phyloP scores from a whole-genome alignment of 768 basidiomycete species.

The Phlebiopsis flavidoalba region DNA sequence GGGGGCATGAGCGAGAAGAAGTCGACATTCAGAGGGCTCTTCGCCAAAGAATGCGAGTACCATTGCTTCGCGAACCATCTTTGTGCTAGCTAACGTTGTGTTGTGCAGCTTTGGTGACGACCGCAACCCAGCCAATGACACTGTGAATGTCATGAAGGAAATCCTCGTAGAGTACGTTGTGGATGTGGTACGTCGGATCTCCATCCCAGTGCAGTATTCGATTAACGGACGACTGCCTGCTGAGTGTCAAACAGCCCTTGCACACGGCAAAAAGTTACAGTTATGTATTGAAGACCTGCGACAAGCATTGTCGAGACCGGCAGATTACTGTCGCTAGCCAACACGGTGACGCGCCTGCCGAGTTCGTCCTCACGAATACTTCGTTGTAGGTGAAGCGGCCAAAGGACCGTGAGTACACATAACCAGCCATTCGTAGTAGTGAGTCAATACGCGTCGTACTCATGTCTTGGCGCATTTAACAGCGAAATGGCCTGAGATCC shows the following conservation, averaged over 20 bases:
- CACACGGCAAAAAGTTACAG: constrained; percentile 64
- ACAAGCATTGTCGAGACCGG: constrained; percentile 71
- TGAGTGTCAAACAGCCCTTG: constrained; percentile 76
- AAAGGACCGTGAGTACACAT: constrained; percentile 14
- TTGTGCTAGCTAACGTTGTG: constrained; percentile 6
- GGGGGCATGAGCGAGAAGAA: constrained; percentile 56
- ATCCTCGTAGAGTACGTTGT: constrained; percentile 87
- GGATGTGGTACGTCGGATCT: constrained; percentile 66
- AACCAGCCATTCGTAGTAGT: background rate
- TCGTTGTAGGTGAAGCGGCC: constrained; percentile 23
- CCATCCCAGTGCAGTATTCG: background rate
- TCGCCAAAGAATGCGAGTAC: constrained; percentile 73
- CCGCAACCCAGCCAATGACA: constrained; percentile 80
- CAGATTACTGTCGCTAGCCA: constrained; percentile 40
- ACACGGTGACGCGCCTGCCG: constrained; percentile 11
- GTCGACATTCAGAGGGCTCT: constrained; percentile 67
- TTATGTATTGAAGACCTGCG: constrained; percentile 83
- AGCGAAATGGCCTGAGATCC: constrained; percentile 21
- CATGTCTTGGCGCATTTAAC: background rate
- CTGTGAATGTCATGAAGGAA: constrained; percentile 90
- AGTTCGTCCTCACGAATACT: constrained; percentile 25
- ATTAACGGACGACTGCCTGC: background rate
- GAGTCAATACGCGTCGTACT: background rate
- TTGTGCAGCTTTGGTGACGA: constrained; percentile 95
- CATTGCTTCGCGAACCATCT: background rate